Conservation (phyloP, 2,329 filamentous ascomycete genomes). For the Alternaria conjuncta region DNA sequence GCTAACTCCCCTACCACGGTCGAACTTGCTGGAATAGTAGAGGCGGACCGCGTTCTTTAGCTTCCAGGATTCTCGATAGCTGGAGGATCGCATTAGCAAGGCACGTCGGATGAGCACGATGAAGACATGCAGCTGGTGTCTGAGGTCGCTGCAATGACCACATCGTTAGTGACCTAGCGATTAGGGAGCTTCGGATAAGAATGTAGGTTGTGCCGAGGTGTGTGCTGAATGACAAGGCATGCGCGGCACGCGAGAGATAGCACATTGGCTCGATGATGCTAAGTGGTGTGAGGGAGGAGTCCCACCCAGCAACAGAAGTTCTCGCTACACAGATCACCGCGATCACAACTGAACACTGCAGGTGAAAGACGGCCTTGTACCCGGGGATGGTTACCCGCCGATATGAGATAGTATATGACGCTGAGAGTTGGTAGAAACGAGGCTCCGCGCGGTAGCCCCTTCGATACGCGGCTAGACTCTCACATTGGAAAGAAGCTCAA, state of each 20-base stretch:
- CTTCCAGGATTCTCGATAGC: neutral
- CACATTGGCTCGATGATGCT: neutral
- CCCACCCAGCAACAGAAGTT: neutral
- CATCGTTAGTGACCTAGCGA: neutral
- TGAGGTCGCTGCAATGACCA: neutral
- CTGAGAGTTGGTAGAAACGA: too few relatives aligned
- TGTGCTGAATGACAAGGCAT: neutral
- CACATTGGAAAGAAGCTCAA: neutral
- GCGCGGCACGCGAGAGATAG: neutral
- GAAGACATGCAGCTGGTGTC: neutral
- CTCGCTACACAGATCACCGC: neutral
- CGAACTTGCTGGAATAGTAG: rapidly evolving
- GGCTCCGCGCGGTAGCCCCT: too few relatives aligned
- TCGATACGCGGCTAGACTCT: neutral
- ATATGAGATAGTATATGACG: neutral
- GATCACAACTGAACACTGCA: neutral
- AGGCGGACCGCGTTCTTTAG: neutral
- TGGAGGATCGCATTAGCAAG: neutral
- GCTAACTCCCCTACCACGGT: rapidly evolving
- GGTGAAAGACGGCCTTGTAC: neutral
- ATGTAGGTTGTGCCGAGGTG: neutral
- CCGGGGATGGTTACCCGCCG: too few relatives aligned
- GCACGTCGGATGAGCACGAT: too few relatives aligned
- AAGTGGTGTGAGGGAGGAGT: neutral
- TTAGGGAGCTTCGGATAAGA: neutral